phyloP scores from a whole-genome alignment of 148 eudicot species.

The Euryodendron excelsum region DNA sequence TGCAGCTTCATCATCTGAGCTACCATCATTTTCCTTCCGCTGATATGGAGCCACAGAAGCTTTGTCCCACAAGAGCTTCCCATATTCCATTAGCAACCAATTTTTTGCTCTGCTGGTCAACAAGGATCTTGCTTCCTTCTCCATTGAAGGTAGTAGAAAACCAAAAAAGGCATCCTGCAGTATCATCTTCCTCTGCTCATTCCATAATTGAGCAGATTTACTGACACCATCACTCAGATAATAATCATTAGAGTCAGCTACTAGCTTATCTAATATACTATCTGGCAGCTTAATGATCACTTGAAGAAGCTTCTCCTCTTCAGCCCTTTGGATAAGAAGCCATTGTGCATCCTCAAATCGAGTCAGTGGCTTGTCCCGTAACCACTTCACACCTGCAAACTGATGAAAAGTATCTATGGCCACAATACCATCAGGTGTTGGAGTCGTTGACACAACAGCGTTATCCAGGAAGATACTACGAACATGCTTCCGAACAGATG shows the following conservation, averaged over 20 bases:
- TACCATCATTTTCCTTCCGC: conserved; percentile 62
- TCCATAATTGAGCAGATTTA: conserved; percentile 93
- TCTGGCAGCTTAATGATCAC: conserved; percentile 78
- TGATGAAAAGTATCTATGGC: conserved; percentile 79
- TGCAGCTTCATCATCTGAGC: conserved; percentile 79
- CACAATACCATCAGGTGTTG: conserved; percentile 73
- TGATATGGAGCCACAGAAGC: conserved; percentile 90
- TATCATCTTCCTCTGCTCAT: conserved; percentile 89
- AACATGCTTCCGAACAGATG: conserved; percentile 84
- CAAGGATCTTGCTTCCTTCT: conserved; percentile 90
- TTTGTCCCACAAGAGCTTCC: conserved; percentile 70
- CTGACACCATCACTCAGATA: conserved; percentile 92
- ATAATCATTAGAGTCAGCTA: conserved; percentile 71
- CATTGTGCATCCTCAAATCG: conserved; percentile 93
- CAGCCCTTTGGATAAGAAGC: conserved; percentile 98
- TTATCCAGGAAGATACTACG: conserved; percentile 86
- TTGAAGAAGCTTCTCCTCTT: conserved; percentile 95
- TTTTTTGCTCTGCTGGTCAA: conserved; percentile 74
- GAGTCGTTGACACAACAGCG: conserved; percentile 80
- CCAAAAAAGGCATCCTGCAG: conserved; percentile 68
- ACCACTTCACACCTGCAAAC: conserved; percentile 90
- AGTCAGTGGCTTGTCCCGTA: conserved; percentile 76
- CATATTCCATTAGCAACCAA: conserved; percentile 81
- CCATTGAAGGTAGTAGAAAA: conserved; percentile 75
- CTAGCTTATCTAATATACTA: conserved; percentile 47